Evolutionary conservation across 202 grass and related monocot genomes (phyloP), one percentile per base, ranked within the genome.

Genomic region (Dendrocalamus latiflorus): DNA sequence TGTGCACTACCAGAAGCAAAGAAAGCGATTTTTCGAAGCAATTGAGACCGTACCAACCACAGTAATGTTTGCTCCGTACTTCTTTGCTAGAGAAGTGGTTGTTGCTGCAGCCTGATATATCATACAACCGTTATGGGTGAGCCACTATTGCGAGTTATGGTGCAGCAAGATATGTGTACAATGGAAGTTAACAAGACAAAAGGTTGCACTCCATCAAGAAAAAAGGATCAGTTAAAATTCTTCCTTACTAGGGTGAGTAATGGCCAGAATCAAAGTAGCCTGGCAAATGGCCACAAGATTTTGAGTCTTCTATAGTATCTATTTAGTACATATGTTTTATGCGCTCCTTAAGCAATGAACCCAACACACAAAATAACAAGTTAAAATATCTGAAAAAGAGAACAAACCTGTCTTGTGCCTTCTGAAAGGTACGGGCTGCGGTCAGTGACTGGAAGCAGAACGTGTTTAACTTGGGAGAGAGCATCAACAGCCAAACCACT

Each of bases 391-490:
- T 54, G 65, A 74, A 74, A 75, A 61, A 84, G 58, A 72, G 34
- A 66, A 48, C 16, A 50, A 10, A 98, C 95, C 95, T 91, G 92
- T 90, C 90, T 83, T 78, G 95, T 98, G 85, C 95, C 95, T 69
- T 98, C 95, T 60, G 95, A 98, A 77, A 98, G 95, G 70, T 95
- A 95, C 77, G 95, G 95, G 68, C 93, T 98, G 17, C 87, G 89
- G 42, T 98, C 91, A 6, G 93, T 93, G 68, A 98, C 82, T 65
- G 95, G 95, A 85, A 98, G 93, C 50, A 98, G 89, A 45, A 98
- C 77, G 83, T 98, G 95, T 50, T 95, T 98, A 63, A 98, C 87
- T 54, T 84, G 86, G 9, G 85, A 68, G 12, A 98, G 81, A 81
- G 93, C 91, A 89, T 98, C 96, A 75, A 87, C 60, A 81, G 77